Evolutionary conservation across 1,139 yeast species (phyloP).

Genomic region (Pichia sp.): DNA sequence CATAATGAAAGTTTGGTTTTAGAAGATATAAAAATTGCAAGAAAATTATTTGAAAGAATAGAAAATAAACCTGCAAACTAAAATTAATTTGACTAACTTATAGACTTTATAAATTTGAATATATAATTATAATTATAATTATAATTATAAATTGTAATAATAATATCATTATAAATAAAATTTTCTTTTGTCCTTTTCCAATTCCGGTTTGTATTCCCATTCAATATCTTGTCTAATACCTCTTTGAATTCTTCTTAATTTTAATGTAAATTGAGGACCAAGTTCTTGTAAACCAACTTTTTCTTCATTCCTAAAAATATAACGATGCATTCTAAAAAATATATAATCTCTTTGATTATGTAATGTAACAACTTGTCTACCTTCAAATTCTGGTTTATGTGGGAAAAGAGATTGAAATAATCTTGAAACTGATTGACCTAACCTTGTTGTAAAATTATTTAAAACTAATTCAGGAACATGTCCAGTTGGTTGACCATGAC

Average conservation of each 20-base stretch:
- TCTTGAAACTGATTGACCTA: constrained; percentile 90
- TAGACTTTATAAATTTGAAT: no score
- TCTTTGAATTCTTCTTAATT: constrained; percentile 79
- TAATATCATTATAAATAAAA: constrained; percentile 54
- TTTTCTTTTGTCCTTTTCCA: constrained; percentile 94
- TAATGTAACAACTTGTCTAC: constrained; percentile 89
- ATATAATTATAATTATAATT: no score
- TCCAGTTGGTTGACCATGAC: constrained; percentile 86
- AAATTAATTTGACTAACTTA: not conserved
- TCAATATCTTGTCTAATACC: constrained; percentile 89
- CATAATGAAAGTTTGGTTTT: constrained; percentile 59
- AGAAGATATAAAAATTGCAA: constrained; percentile 62
- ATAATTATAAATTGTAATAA: not conserved
- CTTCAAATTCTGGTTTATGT: constrained; percentile 85
- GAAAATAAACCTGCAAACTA: constrained; percentile 19
- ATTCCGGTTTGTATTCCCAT: constrained; percentile 94
- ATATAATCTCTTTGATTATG: constrained; percentile 96
- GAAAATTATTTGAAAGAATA: constrained; percentile 47
- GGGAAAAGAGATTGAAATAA: constrained; percentile 91
- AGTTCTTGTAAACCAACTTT: constrained; percentile 91
- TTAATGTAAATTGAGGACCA: constrained; percentile 93
- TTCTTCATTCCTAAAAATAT: constrained; percentile 81
- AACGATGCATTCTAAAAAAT: constrained; percentile 92
- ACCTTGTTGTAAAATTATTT: constrained; percentile 84
- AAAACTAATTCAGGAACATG: constrained; percentile 89